Evolutionary conservation across 305 asterid species (phyloP), one percentile per base, ranked within the genome.

Genomic region (Fraxinus paxiana): DNA sequence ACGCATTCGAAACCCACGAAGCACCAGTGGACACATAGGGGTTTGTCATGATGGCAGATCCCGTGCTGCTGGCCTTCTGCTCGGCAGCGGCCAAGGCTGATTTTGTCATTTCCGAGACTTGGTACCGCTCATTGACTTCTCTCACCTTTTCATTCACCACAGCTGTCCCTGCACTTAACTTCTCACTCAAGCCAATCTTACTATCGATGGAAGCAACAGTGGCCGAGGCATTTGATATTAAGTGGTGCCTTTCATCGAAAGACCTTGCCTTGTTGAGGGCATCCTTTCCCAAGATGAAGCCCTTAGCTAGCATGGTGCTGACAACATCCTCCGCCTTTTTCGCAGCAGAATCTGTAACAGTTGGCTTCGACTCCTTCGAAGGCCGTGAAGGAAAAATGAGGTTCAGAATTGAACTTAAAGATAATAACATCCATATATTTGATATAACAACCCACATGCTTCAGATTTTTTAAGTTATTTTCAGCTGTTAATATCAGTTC

Each of bases 231-330:
- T 82, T 86, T 18, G 86, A 75, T 38, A 85, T 86, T 83, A 85
- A 56, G 1, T 82, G 87, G 83, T 87, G 97, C 89, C 77, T 90
- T 73, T 89, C 87, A 3, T 90, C 93, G 1, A 92, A 81, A 7
- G 87, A 79, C 82, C 86, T 85, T 12, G 94, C 94, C 81, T 76
- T 87, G 75, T 84, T 87, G 10, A 92, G 77, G 18, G 91, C 93
- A 79, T 88, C 94, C 75, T 90, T 89, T 77, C 93, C 93, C 77
- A 92, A 78, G 12, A 84, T 83, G 63, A 86, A 92, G 4, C 94
- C 97, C 86, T 81, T 90, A 6, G 97, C 90, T 30, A 90, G 86
- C 88, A 90, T 87, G 3, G 88, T 85, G 88, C 90, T 85, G 12
- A 90, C 97, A 33, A 89, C 89, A 43, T 89, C 90, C 87, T 85